Base-by-base conservation (phyloP, 129 eudicot genomes). In the Helianthus tuberosus region DNA sequence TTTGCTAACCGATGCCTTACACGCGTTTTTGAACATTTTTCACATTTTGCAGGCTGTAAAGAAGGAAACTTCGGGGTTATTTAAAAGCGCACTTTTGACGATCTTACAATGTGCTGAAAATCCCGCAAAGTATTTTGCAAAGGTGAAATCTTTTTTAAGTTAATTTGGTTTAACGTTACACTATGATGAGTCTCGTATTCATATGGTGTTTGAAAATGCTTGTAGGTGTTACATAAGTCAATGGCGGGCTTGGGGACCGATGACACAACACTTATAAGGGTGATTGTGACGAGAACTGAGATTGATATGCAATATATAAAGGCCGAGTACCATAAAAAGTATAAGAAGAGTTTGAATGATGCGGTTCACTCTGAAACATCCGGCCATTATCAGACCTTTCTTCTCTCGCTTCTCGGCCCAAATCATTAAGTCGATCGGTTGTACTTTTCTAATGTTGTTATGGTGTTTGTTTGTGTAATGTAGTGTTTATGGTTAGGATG, bases 291-390 rank as follows among this genome's bases (percentile, higher is more conserved):
- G 36, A 84, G 92, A 71, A 73, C 89, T 2, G 92, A 87, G 83
- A 80, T 87, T 46, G 92, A 87, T 77, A 87, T 87, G 89, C 89
- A 87, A 53, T 82, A 87, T 49, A 87, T 87, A 51, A 87, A 84
- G 74, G 81, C 85, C 2, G 92, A 84, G 80, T 87, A 87, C 79
- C 53, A 68, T 23, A 84, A 79, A 73, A 82, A 87, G 81, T 87
- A 87, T 75, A 80, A 79, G 57, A 87, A 84, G 83, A 79, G 59
- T 29, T 76, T 87, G 83, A 79, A 73, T 10, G 79, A 87, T 70
- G 87, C 78, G 0, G 92, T 87, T 76, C 79, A 84, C 46, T 84
- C 89, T 0, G 92, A 87, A 73, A 87, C 92, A 23, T 87, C 89
- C 0, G 77, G 92, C 52, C 84, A 82, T 67, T 87, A 84, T 66